A percentile compares a stretch with the other conserved stretches of the same genome.
phyloP scores from a whole-genome alignment of 2,329 filamentous ascomycete genomes.

The Diaporthe citriasiana region DNA sequence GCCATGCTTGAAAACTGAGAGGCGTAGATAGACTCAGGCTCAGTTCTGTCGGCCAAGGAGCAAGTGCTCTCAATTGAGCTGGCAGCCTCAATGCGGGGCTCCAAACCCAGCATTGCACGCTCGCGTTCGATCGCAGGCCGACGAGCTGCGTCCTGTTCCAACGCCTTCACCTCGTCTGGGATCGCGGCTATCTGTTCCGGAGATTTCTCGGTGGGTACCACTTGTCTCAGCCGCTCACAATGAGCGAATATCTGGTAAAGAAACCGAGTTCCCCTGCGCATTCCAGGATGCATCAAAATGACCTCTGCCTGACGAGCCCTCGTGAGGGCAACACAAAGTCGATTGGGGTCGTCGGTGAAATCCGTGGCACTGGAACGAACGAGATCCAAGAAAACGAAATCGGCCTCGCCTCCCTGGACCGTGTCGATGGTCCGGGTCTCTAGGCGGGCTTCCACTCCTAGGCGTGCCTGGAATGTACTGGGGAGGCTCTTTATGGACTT shows the following conservation, averaged over 20 bases:
- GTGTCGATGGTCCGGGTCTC: constrained; percentile 57
- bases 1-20: constrained; percentile 29
- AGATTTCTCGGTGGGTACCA: constrained; percentile 13
- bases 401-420: constrained; percentile 58
- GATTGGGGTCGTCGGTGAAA: constrained; percentile 57
- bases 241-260: neutral
- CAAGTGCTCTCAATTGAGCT: neutral
- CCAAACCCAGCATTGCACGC: constrained; percentile 18
- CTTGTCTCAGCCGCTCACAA: constrained; percentile 32
- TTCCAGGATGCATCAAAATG: constrained; percentile 55
- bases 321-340: constrained; percentile 59
- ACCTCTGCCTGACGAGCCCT: constrained; percentile 57
- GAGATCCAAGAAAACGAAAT: constrained; percentile 59
- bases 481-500: constrained; percentile 44
- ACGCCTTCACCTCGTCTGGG: neutral
- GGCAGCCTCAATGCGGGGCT: neutral
- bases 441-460: constrained; percentile 50
- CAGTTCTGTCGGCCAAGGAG: neutral
- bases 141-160: constrained; percentile 5
- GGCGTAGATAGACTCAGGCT: constrained; percentile 31
- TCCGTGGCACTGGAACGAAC: constrained; percentile 55
- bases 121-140: constrained; percentile 14
- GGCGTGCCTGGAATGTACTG: constrained; percentile 47
- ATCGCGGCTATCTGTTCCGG: neutral
- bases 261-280: constrained; percentile 24